Conservation (phyloP, 305 asterid species). For the Coffea humblotiana region DNA sequence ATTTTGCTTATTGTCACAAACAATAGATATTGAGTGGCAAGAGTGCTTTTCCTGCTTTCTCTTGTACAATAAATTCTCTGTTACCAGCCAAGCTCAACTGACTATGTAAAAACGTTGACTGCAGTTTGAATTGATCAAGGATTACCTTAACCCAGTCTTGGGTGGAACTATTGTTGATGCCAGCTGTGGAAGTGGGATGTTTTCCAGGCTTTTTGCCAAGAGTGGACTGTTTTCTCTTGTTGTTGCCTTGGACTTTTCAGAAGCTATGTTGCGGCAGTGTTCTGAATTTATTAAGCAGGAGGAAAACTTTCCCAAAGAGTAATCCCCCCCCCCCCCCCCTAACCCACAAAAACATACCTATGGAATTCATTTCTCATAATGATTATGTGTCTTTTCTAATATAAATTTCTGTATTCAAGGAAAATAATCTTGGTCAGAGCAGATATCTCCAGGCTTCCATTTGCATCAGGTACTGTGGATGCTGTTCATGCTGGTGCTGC, state of each 20-base stretch:
- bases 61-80: neutral
- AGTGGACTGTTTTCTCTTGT: constrained; percentile 70
- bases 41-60: neutral
- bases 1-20: neutral
- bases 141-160: constrained; percentile 61
- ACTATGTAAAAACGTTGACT: constrained; percentile 20
- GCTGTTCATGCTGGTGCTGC: too few relatives aligned
- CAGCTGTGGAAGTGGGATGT: constrained; percentile 87
- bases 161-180: constrained; percentile 88
- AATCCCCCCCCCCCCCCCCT: constrained; percentile 6
- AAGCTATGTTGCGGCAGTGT: constrained; percentile 74
- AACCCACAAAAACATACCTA: neutral
- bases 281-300: constrained; percentile 77
- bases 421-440: constrained; percentile 69
- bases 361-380: constrained; percentile 8
- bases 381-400: neutral
- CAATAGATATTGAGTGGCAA: neutral
- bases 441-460: constrained; percentile 82
- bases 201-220: constrained; percentile 71
- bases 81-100: constrained; percentile 14
- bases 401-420: constrained; percentile 35
- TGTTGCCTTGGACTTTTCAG: constrained; percentile 82
- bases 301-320: constrained; percentile 69
- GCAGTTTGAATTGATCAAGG: constrained; percentile 76
- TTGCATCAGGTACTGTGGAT: constrained; percentile 59